Base-by-base conservation (phyloP, 257 asterid genomes). In the Schizonepeta tenuifolia region DNA sequence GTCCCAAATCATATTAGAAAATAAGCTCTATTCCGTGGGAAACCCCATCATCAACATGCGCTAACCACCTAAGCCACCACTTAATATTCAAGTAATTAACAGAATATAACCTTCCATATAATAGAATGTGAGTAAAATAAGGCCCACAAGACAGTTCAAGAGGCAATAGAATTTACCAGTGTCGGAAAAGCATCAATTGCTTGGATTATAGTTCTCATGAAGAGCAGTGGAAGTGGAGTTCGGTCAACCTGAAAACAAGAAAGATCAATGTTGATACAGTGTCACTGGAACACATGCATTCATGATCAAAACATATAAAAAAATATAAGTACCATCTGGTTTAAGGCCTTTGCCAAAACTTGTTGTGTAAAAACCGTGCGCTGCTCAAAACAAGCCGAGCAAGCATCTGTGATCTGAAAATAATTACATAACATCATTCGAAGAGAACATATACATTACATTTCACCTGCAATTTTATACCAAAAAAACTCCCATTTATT, bases 341-440 rank as follows among this genome's bases (percentile, higher is more conserved):
- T 84, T 67, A 94, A 81, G 73, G 99, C 98, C 82, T 82, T 89
- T 21, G 86, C 84, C 82, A 94, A 84, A 75, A 94, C 99, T 90
- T 90, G 96, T 71, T 94, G 99, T 2, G 99, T 94, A 73, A 94
- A 94, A 67, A 94, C 99, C n/a, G 98, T 89, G 40, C 98, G 97
- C 86, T 94, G 99, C 85, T 94, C 99, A 77, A 94, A 94, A 83
- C 98, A 94, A 76, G 97, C 98, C 44, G 99, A 87, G 81, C 99
- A 94, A 75, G 88, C 96, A 87, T 94, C 99, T 31, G 89, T 94
- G 75, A 94, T 85, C 99, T 94, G 92, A 71, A 83, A 72, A 65
- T 40, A 75, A 59, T 47, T 61, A 59, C 62, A 58, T 5, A 54
- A 70, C 15, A 67, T 40, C 49, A 69, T 70, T 28, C 75, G 64